phyloP scores from a whole-genome alignment of 441 rosid genomes.

The Pelargonium fulgidum region DNA sequence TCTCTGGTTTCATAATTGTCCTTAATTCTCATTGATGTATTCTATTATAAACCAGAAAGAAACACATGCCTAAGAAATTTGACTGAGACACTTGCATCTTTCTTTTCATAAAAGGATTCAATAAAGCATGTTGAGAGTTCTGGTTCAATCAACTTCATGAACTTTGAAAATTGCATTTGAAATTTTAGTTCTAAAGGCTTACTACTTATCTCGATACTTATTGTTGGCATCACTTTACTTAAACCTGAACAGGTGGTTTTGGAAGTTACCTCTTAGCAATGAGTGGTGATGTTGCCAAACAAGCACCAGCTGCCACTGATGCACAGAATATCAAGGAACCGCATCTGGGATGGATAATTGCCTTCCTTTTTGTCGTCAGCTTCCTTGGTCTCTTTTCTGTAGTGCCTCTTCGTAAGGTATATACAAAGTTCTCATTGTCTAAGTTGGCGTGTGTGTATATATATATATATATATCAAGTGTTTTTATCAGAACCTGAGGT shows the following conservation, averaged over 20 bases:
- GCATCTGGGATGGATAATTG: constrained; percentile 21
- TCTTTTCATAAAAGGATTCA: too few relatives aligned
- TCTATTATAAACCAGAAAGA: too few relatives aligned
- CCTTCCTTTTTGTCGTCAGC: constrained; percentile 25
- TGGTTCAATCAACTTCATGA: too few relatives aligned
- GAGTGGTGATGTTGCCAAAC: constrained; percentile 13
- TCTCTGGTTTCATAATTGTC: too few relatives aligned
- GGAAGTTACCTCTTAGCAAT: constrained; percentile 23
- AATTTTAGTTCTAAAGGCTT: too few relatives aligned
- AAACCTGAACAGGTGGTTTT: constrained; percentile 17
- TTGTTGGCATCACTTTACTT: background rate
- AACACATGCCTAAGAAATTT: too few relatives aligned
- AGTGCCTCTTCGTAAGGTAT: constrained; percentile 23
- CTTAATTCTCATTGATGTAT: too few relatives aligned
- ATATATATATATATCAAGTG: too few relatives aligned
- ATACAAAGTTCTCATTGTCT: background rate
- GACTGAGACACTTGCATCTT: too few relatives aligned
- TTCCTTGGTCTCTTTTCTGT: constrained; percentile 25
- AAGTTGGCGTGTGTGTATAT: too few relatives aligned
- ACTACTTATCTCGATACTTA: background rate
- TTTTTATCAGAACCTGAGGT: background rate
- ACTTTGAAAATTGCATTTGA: too few relatives aligned
- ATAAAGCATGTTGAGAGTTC: too few relatives aligned
- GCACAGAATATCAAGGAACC: constrained; percentile 14
- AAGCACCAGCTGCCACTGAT: background rate